Evolutionary conservation across 257 asterid genomes (phyloP).

Genomic region (Scutellaria baicalensis): DNA sequence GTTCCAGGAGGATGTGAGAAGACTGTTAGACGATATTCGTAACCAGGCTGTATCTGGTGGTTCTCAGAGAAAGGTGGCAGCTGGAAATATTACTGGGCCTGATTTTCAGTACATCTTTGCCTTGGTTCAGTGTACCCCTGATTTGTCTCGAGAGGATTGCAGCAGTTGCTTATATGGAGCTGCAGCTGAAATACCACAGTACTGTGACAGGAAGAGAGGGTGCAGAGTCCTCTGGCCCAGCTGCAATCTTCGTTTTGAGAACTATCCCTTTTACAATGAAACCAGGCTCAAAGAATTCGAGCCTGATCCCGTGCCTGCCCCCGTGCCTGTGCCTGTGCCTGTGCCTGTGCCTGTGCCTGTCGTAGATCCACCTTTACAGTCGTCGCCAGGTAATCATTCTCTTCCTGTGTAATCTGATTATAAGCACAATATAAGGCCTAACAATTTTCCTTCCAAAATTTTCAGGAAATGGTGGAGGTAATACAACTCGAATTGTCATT

Average conservation of each 20-base stretch:
- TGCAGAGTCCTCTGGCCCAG: conserved; percentile 18
- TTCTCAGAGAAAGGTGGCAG: conserved; percentile 23
- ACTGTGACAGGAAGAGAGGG: conserved; percentile 6
- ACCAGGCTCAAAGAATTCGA: conserved; percentile 17
- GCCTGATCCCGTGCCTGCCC: background rate
- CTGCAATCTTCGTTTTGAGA: conserved; percentile 24
- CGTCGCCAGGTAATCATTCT: conserved; percentile 5
- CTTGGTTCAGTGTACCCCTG: conserved; percentile 32
- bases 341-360: too few species aligned
- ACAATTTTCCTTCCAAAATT: background rate
- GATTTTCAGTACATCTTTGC: conserved; percentile 17
- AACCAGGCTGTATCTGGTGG: conserved; percentile 22
- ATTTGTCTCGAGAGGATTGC: conserved; percentile 20
- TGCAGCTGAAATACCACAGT: background rate
- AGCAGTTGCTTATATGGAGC: conserved; percentile 10
- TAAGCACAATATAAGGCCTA: background rate
- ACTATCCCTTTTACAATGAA: background rate
- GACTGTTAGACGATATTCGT: conserved; percentile 5
- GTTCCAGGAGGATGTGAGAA: background rate
- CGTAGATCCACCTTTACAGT: background rate
- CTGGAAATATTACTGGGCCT: background rate
- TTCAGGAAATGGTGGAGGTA: conserved; percentile 6
- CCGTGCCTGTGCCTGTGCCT: background rate
- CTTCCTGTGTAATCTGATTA: background rate
- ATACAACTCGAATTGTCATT: conserved; percentile 1